Percentiles rank a stretch among this genome's conserved stretches.
phyloP scores from a whole-genome alignment of 805 yeast species.

The Candida ovalis region DNA sequence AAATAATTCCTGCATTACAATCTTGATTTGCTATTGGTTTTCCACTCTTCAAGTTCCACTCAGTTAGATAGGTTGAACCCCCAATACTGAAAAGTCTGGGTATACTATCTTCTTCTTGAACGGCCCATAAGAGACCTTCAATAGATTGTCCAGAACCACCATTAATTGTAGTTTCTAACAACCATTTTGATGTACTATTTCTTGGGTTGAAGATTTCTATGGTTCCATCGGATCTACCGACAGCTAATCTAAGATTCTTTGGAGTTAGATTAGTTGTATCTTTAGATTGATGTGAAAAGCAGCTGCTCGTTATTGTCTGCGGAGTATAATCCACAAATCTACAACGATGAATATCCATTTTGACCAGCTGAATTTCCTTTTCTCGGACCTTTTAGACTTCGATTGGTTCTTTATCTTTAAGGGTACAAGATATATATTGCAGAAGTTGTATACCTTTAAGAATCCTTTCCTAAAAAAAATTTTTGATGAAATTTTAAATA shows the following conservation, averaged over 20 bases:
- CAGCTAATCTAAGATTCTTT: slow-evolving; percentile 69
- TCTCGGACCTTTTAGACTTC: too few species aligned
- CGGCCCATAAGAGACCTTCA: slow-evolving; percentile 85
- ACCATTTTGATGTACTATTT: slow-evolving; percentile 58
- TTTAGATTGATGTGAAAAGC: slow-evolving; percentile 63
- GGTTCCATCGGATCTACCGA: slow-evolving; percentile 92
- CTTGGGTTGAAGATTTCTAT: slow-evolving; percentile 92
- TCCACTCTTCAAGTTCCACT: slow-evolving; percentile 82
- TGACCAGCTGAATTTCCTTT: too few species aligned
- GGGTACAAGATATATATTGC: too few species aligned
- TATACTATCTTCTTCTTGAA: slow-evolving; percentile 36
- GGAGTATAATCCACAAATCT: slow-evolving; percentile 88
- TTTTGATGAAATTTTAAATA: not conserved
- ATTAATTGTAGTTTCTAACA: slow-evolving; percentile 64
- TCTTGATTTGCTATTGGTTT: slow-evolving; percentile 72
- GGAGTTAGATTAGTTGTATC: slow-evolving; percentile 40
- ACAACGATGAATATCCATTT: slow-evolving; percentile 82
- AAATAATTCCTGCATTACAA: slow-evolving; percentile 88
- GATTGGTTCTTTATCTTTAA: too few species aligned
- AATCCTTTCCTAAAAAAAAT: not conserved
- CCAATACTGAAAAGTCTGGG: slow-evolving; percentile 88
- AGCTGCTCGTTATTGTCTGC: slow-evolving; percentile 74
- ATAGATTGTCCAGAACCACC: slow-evolving; percentile 84
- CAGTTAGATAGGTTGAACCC: slow-evolving; percentile 86
- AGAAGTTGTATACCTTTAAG: too few species aligned